A percentile compares a stretch with the other conserved stretches of the same genome.
Evolutionary conservation across 176 grass and related monocot species (phyloP).

Genomic region (Triticum urartu): DNA sequence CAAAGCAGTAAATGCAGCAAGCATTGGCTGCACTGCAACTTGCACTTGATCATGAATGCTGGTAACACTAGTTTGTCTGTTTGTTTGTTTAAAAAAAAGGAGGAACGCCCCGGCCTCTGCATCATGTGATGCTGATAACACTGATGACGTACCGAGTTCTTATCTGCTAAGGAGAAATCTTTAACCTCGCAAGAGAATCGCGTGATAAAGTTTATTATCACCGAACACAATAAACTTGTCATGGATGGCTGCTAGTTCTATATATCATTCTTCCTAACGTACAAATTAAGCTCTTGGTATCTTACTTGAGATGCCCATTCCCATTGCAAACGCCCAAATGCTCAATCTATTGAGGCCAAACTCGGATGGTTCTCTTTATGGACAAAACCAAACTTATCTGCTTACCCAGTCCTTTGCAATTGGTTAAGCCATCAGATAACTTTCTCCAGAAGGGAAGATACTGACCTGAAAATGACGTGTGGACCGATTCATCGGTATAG

Average conservation of each 20-base stretch:
- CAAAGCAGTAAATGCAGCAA: neutral
- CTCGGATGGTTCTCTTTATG: neutral
- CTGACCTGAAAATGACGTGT: neutral
- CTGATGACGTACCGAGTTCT: too few species aligned
- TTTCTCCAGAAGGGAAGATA: neutral
- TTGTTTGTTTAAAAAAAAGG: too few species aligned
- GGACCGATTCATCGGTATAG: slow-evolving; percentile 18
- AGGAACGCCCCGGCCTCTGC: too few species aligned
- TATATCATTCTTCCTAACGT: neutral
- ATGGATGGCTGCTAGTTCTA: neutral
- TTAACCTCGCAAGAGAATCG: neutral
- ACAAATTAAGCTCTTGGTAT: neutral
- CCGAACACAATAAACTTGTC: neutral
- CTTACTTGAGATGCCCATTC: too few species aligned
- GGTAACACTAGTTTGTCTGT: too few species aligned
- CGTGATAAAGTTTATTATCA: neutral
- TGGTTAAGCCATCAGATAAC: neutral
- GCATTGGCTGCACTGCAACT: too few species aligned
- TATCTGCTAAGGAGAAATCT: too few species aligned
- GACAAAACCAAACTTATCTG: slow-evolving; percentile 9
- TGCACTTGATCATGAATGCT: too few species aligned
- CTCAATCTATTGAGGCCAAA: neutral
- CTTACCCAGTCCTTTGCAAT: slow-evolving; percentile 25
- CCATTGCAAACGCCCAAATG: neutral
- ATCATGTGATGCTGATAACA: too few species aligned